Conservation (phyloP, 768 basidiomycete species). For the Leucosporidium creatinivorum region DNA sequence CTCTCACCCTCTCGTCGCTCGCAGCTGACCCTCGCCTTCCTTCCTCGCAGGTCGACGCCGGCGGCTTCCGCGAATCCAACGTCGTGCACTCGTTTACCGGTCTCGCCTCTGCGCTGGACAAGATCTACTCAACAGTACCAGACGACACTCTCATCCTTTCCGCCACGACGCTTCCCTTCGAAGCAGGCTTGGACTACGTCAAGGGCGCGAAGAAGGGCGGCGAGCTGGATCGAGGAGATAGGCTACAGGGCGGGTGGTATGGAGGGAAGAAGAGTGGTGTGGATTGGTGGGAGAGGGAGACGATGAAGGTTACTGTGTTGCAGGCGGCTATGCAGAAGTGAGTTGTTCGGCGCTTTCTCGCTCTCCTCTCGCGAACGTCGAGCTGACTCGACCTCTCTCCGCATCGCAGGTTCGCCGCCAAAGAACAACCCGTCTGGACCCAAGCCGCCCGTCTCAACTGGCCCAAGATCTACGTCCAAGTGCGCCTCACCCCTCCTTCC, state of each 20-base stretch:
- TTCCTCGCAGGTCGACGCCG: slow-evolving; percentile 26
- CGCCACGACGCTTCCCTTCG: slow-evolving; percentile 21
- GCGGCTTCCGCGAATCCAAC: slow-evolving; percentile 23
- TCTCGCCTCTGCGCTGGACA: slow-evolving; percentile 18
- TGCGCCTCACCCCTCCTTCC: slow-evolving; percentile 1
- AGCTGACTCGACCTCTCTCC: background rate
- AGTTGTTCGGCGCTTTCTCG: no score
- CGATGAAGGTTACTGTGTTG: slow-evolving; percentile 22
- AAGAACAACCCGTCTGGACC: slow-evolving; percentile 36
- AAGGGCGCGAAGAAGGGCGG: slow-evolving; percentile 3
- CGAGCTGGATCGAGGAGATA: slow-evolving; percentile 28
- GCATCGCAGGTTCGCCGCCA: slow-evolving; percentile 27
- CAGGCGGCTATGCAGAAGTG: slow-evolving; percentile 28
- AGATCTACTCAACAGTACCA: slow-evolving; percentile 22
- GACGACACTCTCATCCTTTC: slow-evolving; percentile 33
- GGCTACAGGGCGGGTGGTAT: slow-evolving; percentile 36
- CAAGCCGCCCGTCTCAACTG: slow-evolving; percentile 32
- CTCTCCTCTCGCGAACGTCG: no score
- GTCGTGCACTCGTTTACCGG: slow-evolving; percentile 18
- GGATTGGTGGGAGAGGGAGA: slow-evolving; percentile 32
- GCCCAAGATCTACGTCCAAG: slow-evolving; percentile 32
- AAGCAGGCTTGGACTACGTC: slow-evolving; percentile 14
- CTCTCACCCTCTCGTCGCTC: no score
- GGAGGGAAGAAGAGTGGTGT: slow-evolving; percentile 29
- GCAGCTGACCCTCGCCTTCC: background rate